A percentile compares a stretch with the other conserved stretches of the same genome.
phyloP scores from a whole-genome alignment of 108 stramenopile species.

The Cafeteria roenbergensis region DNA sequence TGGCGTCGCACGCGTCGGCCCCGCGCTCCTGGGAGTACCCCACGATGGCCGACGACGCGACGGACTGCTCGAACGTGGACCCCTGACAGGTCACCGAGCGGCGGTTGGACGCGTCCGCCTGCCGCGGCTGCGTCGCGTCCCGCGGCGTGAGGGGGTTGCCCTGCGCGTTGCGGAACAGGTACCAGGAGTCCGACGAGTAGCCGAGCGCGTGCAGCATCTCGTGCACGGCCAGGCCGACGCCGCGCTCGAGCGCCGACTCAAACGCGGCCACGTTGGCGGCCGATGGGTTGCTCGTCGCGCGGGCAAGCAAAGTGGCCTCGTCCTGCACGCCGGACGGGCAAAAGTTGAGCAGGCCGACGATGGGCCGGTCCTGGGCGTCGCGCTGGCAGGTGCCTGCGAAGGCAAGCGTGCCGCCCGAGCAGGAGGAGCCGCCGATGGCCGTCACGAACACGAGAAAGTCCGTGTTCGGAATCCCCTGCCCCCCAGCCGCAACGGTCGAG shows the following conservation, averaged over 20 bases:
- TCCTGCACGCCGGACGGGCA: neutral
- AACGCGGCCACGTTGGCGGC: neutral
- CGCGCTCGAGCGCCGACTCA: neutral
- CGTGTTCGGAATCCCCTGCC: neutral
- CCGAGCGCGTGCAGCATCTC: neutral
- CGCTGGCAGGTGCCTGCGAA: slow-evolving; percentile 1
- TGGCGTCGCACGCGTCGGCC: neutral
- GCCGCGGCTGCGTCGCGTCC: too few relatives aligned
- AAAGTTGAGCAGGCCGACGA: neutral
- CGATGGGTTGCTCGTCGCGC: too few relatives aligned
- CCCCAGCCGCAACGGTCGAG: neutral
- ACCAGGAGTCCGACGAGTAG: neutral
- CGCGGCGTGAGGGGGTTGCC: neutral
- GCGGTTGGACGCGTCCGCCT: neutral
- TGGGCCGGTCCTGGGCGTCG: neutral
- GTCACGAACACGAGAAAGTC: neutral
- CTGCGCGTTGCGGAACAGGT: neutral
- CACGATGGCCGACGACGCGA: neutral
- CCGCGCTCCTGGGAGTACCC: neutral
- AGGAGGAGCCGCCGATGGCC: neutral
- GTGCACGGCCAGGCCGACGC: neutral
- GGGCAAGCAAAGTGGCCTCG: too few relatives aligned
- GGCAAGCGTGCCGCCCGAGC: neutral
- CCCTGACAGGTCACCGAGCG: neutral
- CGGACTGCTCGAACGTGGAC: neutral